Conservation (phyloP, 1,284 basidiomycete species). For the Phellopilus nigrolimitatus region DNA sequence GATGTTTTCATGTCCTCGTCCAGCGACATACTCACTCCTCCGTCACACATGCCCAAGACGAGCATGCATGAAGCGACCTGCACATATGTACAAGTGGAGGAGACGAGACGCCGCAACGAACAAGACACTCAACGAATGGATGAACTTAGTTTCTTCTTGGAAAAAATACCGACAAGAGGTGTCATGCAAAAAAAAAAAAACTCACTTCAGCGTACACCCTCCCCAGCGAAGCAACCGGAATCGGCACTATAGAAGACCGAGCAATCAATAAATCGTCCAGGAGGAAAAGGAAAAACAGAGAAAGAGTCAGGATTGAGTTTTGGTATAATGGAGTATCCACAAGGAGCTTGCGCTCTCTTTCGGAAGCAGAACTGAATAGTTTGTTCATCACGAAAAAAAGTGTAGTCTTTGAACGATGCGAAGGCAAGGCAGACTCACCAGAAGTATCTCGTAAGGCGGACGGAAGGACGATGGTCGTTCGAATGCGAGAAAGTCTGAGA, state of each 20-base stretch:
- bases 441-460: background rate
- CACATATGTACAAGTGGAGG: conserved; percentile 33
- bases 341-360: conserved; percentile 62
- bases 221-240: background rate
- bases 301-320: conserved; percentile 50
- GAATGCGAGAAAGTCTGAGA: background rate
- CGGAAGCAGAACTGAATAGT: conserved; percentile 79
- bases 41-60: conserved; percentile 50
- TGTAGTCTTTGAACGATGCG: background rate
- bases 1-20: conserved; percentile 55
- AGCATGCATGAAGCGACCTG: conserved; percentile 32
- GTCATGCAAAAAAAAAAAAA: background rate
- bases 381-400: conserved; percentile 44
- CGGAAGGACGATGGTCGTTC: background rate
- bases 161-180: background rate
- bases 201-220: background rate
- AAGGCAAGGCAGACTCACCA: background rate
- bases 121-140: conserved; percentile 73
- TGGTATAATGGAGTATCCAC: conserved; percentile 65
- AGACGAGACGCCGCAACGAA: conserved; percentile 30
- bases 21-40: conserved; percentile 29
- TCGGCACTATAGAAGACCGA: background rate
- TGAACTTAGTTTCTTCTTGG: conserved; percentile 69
- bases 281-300: conserved; percentile 17
- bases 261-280: conserved; percentile 13